These are phyloP conservation scores for Plicaturopsis crispa DNA, from an alignment of 768 basidiomycete species.

Conservation along the genomic window DNA sequence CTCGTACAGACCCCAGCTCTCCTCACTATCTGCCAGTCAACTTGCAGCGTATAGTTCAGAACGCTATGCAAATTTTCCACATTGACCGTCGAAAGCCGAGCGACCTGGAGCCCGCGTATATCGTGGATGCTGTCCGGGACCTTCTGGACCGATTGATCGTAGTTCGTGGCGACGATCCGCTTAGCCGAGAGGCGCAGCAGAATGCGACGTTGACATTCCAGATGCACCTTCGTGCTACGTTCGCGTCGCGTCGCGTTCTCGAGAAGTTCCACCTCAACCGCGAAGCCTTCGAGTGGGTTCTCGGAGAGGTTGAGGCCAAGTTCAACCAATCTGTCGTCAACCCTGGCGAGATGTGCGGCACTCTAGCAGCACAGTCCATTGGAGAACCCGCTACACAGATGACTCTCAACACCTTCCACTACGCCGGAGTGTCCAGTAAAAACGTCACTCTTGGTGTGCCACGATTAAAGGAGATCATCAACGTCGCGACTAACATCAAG, in stretches of 20 bases:
- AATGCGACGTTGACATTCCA: slow-evolving; percentile 91
- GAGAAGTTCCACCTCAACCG: slow-evolving; percentile 83
- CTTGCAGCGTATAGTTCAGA: slow-evolving; percentile 90
- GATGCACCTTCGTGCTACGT: slow-evolving; percentile 87
- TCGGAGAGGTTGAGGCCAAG: slow-evolving; percentile 92
- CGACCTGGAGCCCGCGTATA: slow-evolving; percentile 83
- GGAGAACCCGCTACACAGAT: slow-evolving; percentile 99
- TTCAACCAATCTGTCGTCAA: slow-evolving; percentile 91
- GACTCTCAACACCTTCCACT: slow-evolving; percentile 99
- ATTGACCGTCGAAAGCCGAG: slow-evolving; percentile 91
- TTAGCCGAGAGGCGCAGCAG: slow-evolving; percentile 72
- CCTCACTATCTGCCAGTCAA: slow-evolving; percentile 94
- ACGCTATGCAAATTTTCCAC: slow-evolving; percentile 94
- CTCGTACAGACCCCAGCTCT: slow-evolving; percentile 56
- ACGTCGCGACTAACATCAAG: slow-evolving; percentile 97
- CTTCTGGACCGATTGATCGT: slow-evolving; percentile 75
- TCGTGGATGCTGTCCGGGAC: slow-evolving; percentile 71
- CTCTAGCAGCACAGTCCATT: slow-evolving; percentile 95
- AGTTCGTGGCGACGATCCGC: slow-evolving; percentile 76
- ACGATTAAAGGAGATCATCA: slow-evolving; percentile 98
- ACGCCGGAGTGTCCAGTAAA: slow-evolving; percentile 99
- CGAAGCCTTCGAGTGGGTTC: slow-evolving; percentile 97
- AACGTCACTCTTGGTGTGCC: slow-evolving; percentile 99
- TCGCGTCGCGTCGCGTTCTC: slow-evolving; percentile 81
- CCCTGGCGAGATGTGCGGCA: slow-evolving; percentile 99